phyloP scores from a whole-genome alignment of 306 rosid species.

The Prunus mongolica region DNA sequence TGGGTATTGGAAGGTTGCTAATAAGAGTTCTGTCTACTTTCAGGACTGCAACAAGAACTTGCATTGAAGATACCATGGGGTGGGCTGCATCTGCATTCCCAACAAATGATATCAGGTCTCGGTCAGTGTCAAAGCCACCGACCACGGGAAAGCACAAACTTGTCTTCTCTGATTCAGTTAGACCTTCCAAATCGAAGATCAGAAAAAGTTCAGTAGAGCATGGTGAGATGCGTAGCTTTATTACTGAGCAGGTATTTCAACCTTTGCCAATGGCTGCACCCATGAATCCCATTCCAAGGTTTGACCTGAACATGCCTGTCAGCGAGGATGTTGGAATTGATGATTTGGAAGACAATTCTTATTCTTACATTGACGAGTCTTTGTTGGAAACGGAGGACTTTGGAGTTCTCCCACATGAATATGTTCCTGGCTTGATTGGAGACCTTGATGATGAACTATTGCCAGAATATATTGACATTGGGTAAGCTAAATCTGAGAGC shows the following conservation, averaged over 20 bases:
- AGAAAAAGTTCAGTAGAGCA: conserved; percentile 47
- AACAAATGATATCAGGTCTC: conserved; percentile 50
- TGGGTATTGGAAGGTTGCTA: conserved; percentile 16
- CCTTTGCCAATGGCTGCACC: conserved; percentile 27
- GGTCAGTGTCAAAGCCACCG: conserved; percentile 54
- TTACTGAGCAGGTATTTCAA: conserved; percentile 32
- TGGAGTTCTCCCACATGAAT: conserved; percentile 42
- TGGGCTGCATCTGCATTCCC: conserved; percentile 91
- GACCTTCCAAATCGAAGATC: conserved; percentile 62
- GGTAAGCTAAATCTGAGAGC: conserved; percentile 32
- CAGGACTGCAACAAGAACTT: conserved; percentile 75
- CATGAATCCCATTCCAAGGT: conserved; percentile 33
- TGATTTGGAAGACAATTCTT: conserved; percentile 22
- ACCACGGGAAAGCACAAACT: conserved; percentile 80
- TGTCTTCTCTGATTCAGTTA: conserved; percentile 41
- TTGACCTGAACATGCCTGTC: conserved; percentile 33
- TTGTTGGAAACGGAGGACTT: conserved; percentile 36
- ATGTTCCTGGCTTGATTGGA: conserved; percentile 45
- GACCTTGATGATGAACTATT: conserved; percentile 59
- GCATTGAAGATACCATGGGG: conserved; percentile 57
- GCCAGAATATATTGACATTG: conserved; percentile 56
- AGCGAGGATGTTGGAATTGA: conserved; percentile 27
- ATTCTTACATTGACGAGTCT: conserved; percentile 27
- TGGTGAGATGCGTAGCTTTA: conserved; percentile 42
- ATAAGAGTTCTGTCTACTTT: conserved; percentile 11